Base-by-base conservation (phyloP, 1,284 basidiomycete genomes). In the Takashimella tepidaria region DNA sequence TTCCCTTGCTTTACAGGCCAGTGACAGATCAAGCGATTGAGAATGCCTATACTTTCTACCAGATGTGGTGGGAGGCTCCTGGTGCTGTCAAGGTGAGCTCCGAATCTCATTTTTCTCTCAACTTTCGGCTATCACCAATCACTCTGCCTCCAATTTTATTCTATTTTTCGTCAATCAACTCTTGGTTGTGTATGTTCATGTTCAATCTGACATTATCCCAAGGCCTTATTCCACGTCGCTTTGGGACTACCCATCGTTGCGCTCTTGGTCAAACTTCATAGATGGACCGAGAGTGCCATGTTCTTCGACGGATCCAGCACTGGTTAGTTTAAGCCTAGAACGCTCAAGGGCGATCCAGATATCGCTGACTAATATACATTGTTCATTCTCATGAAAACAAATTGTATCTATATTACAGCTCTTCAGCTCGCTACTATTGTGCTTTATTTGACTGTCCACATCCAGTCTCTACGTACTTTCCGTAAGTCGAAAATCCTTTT, bases 241-340 rank as follows among this genome's bases (percentile, higher is more conserved):
- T 81, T 90, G 54, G 85, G 82, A 16, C 78, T 91, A 6, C 87
- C 88, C 16, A 70, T 93, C 44, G 61, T 86, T 24, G 85, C 84
- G 3, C 78, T 91, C 51, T 66, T 90, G 13, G 79, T 82, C 51
- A 93, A 93, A 75, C 78, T 93, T 56, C 80, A 87, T 74, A 82
- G 79, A 60, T 93, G 90, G 89, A 84, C 85, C 70, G 90, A 93
- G 66, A 89, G 86, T 63, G 91, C 91, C 13, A 82, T 92, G 77
- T 91, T 89, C 78, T 95, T 95, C 70, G 91, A 93, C 73, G 91
- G 91, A 40, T 84, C 85, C 24, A 84, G 83, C 61, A 76, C 92
- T 56, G 87, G 89, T 91, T 61, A 64, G 75, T 70, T 25, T 21
- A 13, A 21, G 19, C 44, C 8, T 45, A 37, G 21, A 13, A 41